Conservation (phyloP, 805 yeast species). For the Ogataea salicorniae region DNA sequence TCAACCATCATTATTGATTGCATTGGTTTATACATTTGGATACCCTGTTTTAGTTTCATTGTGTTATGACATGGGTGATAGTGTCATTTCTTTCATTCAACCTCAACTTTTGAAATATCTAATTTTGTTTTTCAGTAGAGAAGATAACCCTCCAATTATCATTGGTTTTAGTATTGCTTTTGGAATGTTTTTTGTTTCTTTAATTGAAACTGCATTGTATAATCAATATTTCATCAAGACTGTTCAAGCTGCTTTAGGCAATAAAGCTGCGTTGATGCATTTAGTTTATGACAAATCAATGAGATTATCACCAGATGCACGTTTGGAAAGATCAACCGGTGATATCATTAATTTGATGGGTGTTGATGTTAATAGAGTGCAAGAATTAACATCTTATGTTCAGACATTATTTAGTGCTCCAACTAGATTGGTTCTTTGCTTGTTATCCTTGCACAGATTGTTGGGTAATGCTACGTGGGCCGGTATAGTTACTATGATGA, state of each 20-base stretch:
- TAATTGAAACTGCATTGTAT: constrained; percentile 54
- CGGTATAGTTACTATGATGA: constrained; percentile 46
- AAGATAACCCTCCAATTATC: constrained; percentile 39
- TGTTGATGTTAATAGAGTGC: constrained; percentile 66
- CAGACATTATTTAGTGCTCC: constrained; percentile 58
- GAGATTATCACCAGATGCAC: constrained; percentile 59
- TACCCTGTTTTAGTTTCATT: constrained; percentile 31
- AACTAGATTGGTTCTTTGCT: constrained; percentile 46
- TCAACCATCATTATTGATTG: constrained; percentile 27
- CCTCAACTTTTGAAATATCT: constrained; percentile 53
- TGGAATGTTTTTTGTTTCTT: constrained; percentile 57
- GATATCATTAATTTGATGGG: constrained; percentile 76
- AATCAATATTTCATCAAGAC: constrained; percentile 64
- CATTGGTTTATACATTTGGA: constrained; percentile 37
- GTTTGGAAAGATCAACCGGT: constrained; percentile 59
- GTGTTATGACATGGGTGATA: constrained; percentile 34
- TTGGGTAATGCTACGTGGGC: constrained; percentile 56
- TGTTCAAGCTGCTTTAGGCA: constrained; percentile 57
- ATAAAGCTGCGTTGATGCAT: constrained; percentile 62
- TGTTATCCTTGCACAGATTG: constrained; percentile 48
- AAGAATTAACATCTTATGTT: constrained; percentile 49
- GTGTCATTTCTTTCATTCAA: constrained; percentile 39
- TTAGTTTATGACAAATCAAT: constrained; percentile 68
- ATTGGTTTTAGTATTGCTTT: constrained; percentile 61
- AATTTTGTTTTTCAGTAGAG: constrained; percentile 38